Evolutionary conservation across 164 flowering plant species (phyloP).

Genomic region (Vitis amurensis): DNA sequence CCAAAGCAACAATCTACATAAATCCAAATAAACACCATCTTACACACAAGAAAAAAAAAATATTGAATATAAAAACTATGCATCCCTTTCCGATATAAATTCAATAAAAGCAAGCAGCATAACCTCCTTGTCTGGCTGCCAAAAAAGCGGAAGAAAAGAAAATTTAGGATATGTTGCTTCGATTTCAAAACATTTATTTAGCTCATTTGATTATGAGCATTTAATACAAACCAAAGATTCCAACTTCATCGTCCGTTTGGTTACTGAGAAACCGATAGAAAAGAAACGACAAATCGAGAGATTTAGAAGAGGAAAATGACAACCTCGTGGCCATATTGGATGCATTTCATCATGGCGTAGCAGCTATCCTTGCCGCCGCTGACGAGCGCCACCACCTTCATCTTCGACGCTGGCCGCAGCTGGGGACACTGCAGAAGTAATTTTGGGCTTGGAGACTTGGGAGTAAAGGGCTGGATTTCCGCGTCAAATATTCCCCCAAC

Average conservation of each 20-base stretch:
- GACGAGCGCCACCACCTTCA: conserved; percentile 91
- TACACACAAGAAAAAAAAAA: neutral
- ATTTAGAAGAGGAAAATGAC: neutral
- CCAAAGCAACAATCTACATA: conserved; percentile 83
- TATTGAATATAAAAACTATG: neutral
- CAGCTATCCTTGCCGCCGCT: conserved; percentile 99
- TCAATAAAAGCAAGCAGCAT: neutral
- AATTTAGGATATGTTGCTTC: neutral
- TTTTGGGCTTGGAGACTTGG: neutral
- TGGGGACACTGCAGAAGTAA: too few species aligned
- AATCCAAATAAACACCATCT: neutral
- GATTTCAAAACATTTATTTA: too few species aligned
- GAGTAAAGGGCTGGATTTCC: neutral
- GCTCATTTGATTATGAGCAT: too few species aligned
- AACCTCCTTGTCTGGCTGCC: neutral
- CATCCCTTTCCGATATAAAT: neutral
- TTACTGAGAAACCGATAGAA: neutral
- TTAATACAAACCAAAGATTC: neutral
- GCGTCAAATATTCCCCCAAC: too few species aligned
- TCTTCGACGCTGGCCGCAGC: conserved; percentile 13
- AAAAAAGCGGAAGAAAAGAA: neutral
- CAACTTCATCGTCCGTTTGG: neutral
- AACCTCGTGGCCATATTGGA: conserved; percentile 86
- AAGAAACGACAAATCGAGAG: neutral
- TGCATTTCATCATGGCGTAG: conserved; percentile 90